Conservation (phyloP, 805 yeast genomes). For the Nakazawaea anatomiae region DNA sequence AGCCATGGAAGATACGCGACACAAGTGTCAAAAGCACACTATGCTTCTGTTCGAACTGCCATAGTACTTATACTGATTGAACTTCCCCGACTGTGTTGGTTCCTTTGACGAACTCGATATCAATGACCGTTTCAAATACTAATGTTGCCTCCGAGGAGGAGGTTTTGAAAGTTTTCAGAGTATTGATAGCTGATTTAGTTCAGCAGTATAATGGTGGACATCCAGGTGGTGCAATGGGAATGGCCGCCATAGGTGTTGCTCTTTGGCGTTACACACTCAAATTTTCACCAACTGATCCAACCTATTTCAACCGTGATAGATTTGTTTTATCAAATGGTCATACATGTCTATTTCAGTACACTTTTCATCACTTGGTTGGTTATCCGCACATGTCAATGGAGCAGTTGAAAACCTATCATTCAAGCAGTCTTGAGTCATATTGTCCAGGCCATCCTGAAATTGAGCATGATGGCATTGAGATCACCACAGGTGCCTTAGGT, state of each 20-base stretch:
- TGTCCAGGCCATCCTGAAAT: slow-evolving; percentile 37
- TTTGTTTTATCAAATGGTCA: slow-evolving; percentile 33
- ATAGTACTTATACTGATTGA: too few relatives aligned
- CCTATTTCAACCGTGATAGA: slow-evolving; percentile 30
- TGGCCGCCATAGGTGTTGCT: slow-evolving; percentile 33
- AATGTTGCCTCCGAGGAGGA: slow-evolving; percentile 13
- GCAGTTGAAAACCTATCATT: slow-evolving; percentile 28
- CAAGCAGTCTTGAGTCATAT: slow-evolving; percentile 16
- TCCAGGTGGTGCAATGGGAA: slow-evolving; percentile 35
- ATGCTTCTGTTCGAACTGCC: too few relatives aligned
- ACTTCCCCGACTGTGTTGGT: too few relatives aligned
- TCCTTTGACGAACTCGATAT: not conserved
- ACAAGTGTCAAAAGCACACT: too few relatives aligned
- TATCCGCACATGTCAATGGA: slow-evolving; percentile 27
- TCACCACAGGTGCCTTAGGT: slow-evolving; percentile 37
- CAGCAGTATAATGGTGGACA: slow-evolving; percentile 26
- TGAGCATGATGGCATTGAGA: slow-evolving; percentile 30
- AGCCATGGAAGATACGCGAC: too few relatives aligned
- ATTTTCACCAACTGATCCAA: slow-evolving; percentile 25
- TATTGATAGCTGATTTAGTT: slow-evolving; percentile 17
- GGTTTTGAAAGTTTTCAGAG: slow-evolving; percentile 18
- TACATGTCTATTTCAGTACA: slow-evolving; percentile 28
- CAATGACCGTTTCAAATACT: slow-evolving; percentile 4
- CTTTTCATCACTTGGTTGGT: slow-evolving; percentile 24
- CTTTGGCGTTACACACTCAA: slow-evolving; percentile 28